Conservation (phyloP, 176 grass and related monocot species). For the Thinopyrum elongatum region DNA sequence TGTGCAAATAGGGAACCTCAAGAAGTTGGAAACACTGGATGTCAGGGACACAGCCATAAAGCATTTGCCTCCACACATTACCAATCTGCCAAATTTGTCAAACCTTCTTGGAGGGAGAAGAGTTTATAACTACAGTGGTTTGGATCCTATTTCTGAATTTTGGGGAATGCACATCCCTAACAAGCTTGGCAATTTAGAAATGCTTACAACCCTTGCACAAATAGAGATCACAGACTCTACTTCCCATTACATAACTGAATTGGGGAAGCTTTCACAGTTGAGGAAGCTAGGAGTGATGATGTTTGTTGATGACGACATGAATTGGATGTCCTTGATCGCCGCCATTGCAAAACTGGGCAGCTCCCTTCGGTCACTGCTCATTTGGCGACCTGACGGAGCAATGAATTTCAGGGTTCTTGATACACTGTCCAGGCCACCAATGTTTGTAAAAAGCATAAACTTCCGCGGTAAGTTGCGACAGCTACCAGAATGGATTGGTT, state of each 20-base stretch:
- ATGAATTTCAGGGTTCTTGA: conserved; percentile 32
- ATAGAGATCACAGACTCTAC: conserved; percentile 22
- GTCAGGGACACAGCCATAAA: conserved; percentile 29
- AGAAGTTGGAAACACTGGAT: conserved; percentile 33
- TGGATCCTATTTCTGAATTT: conserved; percentile 3
- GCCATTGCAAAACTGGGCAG: conserved; percentile 4
- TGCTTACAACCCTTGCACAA: conserved; percentile 34
- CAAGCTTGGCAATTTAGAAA: conserved; percentile 21
- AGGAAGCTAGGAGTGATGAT: conserved; percentile 44
- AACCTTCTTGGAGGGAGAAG: conserved; percentile 42
- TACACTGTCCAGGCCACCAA: conserved; percentile 33
- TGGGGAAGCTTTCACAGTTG: conserved; percentile 28
- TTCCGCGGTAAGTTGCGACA: conserved; percentile 20
- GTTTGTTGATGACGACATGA: conserved; percentile 41
- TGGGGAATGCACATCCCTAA: conserved; percentile 37
- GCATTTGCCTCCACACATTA: conserved; percentile 32
- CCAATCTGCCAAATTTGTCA: conserved; percentile 9
- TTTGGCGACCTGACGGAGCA: conserved; percentile 29
- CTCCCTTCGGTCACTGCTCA: conserved; percentile 10
- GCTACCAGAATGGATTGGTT: conserved; percentile 23
- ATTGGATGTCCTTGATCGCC: conserved; percentile 28
- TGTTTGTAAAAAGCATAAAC: conserved; percentile 30
- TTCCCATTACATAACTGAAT: not conserved
- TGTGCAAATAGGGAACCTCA: conserved; percentile 11
- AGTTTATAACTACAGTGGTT: conserved; percentile 22